Percentiles rank a stretch among this genome's conserved stretches.
These are phyloP conservation scores for Fusarium succisae DNA, from an alignment of 2,329 filamentous ascomycete species.

Conservation along the genomic window DNA sequence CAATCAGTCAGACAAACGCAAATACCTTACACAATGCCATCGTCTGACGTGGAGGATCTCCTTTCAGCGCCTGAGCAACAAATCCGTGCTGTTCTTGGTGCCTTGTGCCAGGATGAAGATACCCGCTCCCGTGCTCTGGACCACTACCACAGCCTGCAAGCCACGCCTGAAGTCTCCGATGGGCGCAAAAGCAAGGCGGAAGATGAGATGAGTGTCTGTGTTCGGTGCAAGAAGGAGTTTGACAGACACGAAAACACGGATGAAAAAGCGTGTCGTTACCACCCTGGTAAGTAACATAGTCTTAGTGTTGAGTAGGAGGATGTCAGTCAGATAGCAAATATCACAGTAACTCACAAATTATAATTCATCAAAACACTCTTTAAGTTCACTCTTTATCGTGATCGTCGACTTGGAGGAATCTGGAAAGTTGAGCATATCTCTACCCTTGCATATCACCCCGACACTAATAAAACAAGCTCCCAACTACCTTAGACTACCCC, in stretches of 20 bases:
- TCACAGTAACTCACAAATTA: background rate
- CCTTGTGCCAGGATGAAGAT: background rate
- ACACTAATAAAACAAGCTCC: background rate
- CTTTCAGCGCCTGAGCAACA: background rate
- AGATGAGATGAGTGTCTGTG: background rate
- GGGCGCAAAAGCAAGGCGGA: background rate
- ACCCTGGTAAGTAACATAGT: background rate
- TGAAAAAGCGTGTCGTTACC: background rate
- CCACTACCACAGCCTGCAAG: background rate
- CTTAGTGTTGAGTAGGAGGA: too few species aligned
- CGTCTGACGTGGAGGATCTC: background rate
- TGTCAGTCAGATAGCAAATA: too few species aligned
- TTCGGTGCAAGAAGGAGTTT: background rate
- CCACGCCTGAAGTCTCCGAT: background rate
- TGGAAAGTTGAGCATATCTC: background rate
- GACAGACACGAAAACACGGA: background rate
- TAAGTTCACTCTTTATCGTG: background rate
- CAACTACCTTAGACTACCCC: background rate
- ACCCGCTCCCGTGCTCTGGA: background rate
- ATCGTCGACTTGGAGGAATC: background rate
- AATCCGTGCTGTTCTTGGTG: background rate
- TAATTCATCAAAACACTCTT: too few species aligned
- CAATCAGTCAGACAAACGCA: background rate
- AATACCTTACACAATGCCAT: background rate
- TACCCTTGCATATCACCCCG: background rate